Evolutionary conservation across 768 basidiomycete genomes (phyloP).

Genomic region (Leccinum imitatum): DNA sequence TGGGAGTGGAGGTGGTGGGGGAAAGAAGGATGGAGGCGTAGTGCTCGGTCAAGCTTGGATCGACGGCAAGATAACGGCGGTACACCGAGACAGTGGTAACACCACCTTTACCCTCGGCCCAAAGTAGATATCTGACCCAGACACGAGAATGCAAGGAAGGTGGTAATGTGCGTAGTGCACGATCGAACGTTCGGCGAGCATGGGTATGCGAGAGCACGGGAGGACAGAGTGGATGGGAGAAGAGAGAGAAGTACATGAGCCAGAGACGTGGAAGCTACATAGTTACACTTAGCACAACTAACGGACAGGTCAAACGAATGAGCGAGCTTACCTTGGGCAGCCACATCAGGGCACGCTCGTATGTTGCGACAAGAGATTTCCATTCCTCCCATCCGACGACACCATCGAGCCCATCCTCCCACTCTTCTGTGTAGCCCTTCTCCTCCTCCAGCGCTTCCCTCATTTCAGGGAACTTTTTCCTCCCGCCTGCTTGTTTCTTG

Average conservation of each 20-base stretch:
- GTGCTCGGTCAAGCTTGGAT: conserved; percentile 78
- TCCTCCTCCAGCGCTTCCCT: conserved; percentile 88
- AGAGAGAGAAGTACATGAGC: conserved; percentile 89
- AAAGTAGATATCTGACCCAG: conserved; percentile 91
- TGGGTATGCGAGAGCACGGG: conserved; percentile 82
- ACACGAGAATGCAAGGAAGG: conserved; percentile 89
- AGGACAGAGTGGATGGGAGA: conserved; percentile 88
- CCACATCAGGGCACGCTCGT: conserved; percentile 95
- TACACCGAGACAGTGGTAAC: conserved; percentile 78
- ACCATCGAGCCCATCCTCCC: conserved; percentile 84
- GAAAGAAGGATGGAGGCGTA: conserved; percentile 69
- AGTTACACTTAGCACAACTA: conserved; percentile 6
- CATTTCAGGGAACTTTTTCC: conserved; percentile 91
- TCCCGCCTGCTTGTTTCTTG: conserved; percentile 80
- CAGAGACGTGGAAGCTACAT: conserved; percentile 87
- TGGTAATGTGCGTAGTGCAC: conserved; percentile 88
- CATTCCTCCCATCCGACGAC: conserved; percentile 97
- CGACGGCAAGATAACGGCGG: conserved; percentile 83
- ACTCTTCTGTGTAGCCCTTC: conserved; percentile 73
- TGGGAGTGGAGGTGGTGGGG: conserved; percentile 55
- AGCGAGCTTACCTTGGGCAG: conserved; percentile 68
- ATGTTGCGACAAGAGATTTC: conserved; percentile 82
- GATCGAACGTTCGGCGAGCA: conserved; percentile 91
- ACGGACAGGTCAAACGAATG: neutral
- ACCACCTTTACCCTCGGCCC: conserved; percentile 85